A percentile compares a stretch with the other conserved stretches of the same genome.
Evolutionary conservation across 1,284 basidiomycete species (phyloP).

Genomic region (Salmacisia buchloeana): DNA sequence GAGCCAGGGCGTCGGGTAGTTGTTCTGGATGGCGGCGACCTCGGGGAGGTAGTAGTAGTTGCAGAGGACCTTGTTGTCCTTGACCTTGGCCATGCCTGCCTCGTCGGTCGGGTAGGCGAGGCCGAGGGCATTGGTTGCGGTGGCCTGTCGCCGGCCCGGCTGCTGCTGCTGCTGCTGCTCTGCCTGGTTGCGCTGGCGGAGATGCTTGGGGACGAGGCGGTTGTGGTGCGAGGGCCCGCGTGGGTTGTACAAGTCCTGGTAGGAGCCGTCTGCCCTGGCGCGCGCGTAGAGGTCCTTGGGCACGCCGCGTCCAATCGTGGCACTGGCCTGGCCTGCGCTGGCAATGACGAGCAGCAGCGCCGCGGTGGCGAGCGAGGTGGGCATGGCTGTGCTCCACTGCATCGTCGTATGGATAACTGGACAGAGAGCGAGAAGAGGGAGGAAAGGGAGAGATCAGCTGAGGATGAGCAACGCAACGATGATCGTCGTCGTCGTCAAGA

Average conservation of each 20-base stretch:
- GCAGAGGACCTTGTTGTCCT: slow-evolving; percentile 25
- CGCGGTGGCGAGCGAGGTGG: neutral
- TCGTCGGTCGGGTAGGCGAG: slow-evolving; percentile 19
- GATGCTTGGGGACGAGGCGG: neutral
- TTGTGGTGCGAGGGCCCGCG: neutral
- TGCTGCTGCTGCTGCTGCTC: too few relatives aligned
- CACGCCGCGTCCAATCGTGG: slow-evolving; percentile 4
- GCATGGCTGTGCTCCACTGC: neutral
- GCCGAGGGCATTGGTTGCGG: neutral
- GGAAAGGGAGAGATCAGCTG: too few relatives aligned
- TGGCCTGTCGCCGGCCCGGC: neutral
- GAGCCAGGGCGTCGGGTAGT: slow-evolving; percentile 33
- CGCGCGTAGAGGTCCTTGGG: slow-evolving; percentile 4
- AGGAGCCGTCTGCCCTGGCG: neutral
- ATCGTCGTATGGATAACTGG: too few relatives aligned
- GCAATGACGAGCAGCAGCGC: neutral
- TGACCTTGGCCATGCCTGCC: slow-evolving; percentile 25
- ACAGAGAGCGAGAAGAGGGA: too few relatives aligned
- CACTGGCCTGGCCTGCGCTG: neutral
- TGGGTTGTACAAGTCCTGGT: slow-evolving; percentile 7
- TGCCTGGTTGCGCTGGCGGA: neutral
- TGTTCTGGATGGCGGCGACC: slow-evolving; percentile 23
- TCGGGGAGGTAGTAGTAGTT: slow-evolving; percentile 33
- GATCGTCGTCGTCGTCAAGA: too few relatives aligned
- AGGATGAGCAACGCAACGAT: too few relatives aligned